Percentiles rank a stretch among this genome's conserved stretches.
phyloP scores from a whole-genome alignment of 2,329 filamentous ascomycete species.

The Fusarium buxicola region DNA sequence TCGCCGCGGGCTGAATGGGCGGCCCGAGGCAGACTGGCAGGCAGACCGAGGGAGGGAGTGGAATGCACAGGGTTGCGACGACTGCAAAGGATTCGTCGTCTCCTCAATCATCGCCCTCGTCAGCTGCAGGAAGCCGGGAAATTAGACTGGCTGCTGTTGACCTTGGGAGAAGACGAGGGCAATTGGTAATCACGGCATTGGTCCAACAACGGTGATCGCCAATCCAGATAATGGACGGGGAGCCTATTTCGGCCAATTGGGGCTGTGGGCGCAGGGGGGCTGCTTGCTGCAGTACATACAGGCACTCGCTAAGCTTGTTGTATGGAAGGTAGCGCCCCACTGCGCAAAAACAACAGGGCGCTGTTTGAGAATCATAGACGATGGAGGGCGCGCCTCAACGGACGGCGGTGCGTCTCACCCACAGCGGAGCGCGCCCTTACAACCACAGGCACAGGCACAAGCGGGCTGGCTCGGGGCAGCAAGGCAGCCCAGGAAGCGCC shows the following conservation, averaged over 20 bases:
- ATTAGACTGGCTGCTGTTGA: conserved; percentile 35
- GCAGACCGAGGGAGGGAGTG: conserved; percentile 20
- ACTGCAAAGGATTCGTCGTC: conserved; percentile 26
- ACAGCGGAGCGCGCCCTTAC: not conserved
- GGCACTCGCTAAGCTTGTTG: conserved; percentile 19
- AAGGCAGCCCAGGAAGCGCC: conserved; percentile 37
- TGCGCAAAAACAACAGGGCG: conserved; percentile 2
- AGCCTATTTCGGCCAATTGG: conserved; percentile 30
- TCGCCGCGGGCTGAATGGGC: conserved; percentile 19
- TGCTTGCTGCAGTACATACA: conserved; percentile 37
- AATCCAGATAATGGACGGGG: conserved; percentile 28
- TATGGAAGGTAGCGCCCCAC: not conserved
- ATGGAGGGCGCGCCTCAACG: not conserved
- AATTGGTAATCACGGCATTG: conserved; percentile 39
- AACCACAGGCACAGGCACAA: too few relatives aligned
- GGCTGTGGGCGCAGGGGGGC: conserved; percentile 23
- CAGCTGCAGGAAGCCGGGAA: conserved; percentile 27
- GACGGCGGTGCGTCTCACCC: not conserved
- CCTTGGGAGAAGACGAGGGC: conserved; percentile 11
- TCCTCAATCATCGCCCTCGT: conserved; percentile 35
- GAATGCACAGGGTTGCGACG: conserved; percentile 20
- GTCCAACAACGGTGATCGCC: conserved; percentile 23
- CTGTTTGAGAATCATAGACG: not conserved
- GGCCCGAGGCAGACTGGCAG: conserved; percentile 37
- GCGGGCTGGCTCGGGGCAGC: too few relatives aligned